Evolutionary conservation across 2,329 filamentous ascomycete genomes (phyloP).

Genomic region (Fusarium bulbicola): DNA sequence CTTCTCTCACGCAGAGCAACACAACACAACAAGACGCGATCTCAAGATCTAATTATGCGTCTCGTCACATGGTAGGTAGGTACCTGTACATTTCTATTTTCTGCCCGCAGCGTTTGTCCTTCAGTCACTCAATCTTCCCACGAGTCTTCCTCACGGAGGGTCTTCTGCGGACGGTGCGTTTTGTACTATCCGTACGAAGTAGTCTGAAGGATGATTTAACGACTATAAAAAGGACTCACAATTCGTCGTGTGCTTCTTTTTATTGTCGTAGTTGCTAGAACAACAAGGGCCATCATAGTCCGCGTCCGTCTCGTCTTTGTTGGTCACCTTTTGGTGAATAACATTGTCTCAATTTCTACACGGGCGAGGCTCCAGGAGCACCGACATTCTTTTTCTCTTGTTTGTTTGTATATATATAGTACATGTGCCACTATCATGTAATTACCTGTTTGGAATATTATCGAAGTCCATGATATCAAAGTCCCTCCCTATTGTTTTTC

Average conservation of each 20-base stretch:
- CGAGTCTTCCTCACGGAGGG: constrained; percentile 49
- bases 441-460: neutral
- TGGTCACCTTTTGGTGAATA: constrained; percentile 26
- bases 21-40: neutral
- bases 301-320: constrained; percentile 52
- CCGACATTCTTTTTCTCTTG: constrained; percentile 50
- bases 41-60: neutral
- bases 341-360: constrained; percentile 45
- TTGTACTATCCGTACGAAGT: constrained; percentile 49
- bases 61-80: constrained; percentile 5
- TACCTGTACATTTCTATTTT: neutral
- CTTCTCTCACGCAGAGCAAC: neutral
- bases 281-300: constrained; percentile 63
- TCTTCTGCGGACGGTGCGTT: constrained; percentile 49
- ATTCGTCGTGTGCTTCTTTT: neutral
- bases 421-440: neutral
- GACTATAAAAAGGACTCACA: neutral
- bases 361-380: constrained; percentile 62
- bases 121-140: constrained; percentile 46
- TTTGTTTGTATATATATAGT: neutral
- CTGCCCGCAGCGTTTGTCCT: constrained; percentile 41
- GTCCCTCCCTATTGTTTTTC: neutral
- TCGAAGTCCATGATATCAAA: neutral
- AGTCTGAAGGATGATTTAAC: constrained; percentile 46
- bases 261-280: constrained; percentile 54